Base-by-base conservation (phyloP, 805 yeast species). In the Starmerella asiatica region DNA sequence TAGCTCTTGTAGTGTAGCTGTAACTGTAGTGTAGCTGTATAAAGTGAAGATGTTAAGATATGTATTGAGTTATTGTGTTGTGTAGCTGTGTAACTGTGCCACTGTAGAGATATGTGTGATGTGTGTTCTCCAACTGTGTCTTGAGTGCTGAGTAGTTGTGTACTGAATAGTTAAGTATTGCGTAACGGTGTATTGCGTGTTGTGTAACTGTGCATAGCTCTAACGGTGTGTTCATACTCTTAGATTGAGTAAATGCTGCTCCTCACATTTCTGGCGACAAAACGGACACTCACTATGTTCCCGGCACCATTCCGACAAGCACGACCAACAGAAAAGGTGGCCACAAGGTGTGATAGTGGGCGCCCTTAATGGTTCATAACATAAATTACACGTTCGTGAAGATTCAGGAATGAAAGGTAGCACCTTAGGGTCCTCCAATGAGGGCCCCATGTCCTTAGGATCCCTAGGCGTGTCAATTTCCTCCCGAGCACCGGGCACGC, bases 341-440 rank as follows among this genome's bases (percentile, higher is more conserved):
- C 97, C 98, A 60, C 98, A 88, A 4, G 76, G 71, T 0, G 94
- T 84, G 44, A 82, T 73, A 1, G 94, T 65, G 4, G 98, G 97
- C 45, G 81, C 73, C 1, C 61, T 65, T 91, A 88, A 81, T 14
- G 70, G 66, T 7, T 80, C 76, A 19, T 88, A 66, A 56, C 98
- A 88, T 17, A 91, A 66, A 69, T 85, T 79, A 55, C 98, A 88
- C 31, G 69, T 67, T 38, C 96, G 67, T 1, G 93, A 75, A 20
- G 62, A 58, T 42, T 68, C 75, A 0, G 86, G 79, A 8, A 88
- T 72, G 54, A 73, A 86, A 4, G 81, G 76, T 37, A 86, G 61
- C 5, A 61, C 60, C 0, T 51, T 45, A 0, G 73, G 68, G 49
- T 86, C 76, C 0, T 74, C 60, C 18, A 88, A 63, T 43, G 74